phyloP scores from a whole-genome alignment of 345 rosid species.

The Citrus sp. region DNA sequence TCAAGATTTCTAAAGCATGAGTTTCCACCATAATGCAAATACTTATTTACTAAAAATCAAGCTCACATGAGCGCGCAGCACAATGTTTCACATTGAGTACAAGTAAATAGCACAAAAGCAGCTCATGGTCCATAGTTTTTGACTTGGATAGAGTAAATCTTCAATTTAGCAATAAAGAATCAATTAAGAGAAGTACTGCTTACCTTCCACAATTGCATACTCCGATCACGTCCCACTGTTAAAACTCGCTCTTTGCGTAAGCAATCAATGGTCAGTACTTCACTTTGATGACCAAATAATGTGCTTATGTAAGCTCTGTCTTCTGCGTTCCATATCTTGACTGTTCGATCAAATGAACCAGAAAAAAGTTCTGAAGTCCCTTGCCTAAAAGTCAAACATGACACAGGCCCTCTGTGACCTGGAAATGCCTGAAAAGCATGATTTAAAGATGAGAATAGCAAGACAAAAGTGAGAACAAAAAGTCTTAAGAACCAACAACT shows the following conservation, averaged over 20 bases:
- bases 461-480: conserved; percentile 1
- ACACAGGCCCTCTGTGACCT: conserved; percentile 85
- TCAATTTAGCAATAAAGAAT: background rate
- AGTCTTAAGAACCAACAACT: background rate
- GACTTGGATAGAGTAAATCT: background rate
- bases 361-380: conserved; percentile 88
- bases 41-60: conserved; percentile 16
- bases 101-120: background rate
- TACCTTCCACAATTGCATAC: conserved; percentile 70
- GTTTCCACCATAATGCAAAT: background rate
- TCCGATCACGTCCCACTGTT: conserved; percentile 85
- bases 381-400: conserved; percentile 81
- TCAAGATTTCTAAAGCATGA: background rate
- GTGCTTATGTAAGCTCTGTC: conserved; percentile 81
- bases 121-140: background rate
- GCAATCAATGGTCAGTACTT: conserved; percentile 67
- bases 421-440: conserved; percentile 69
- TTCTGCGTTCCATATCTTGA: conserved; percentile 87
- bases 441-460: conserved; percentile 15
- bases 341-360: conserved; percentile 95
- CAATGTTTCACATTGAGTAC: background rate
- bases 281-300: conserved; percentile 82
- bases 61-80: background rate
- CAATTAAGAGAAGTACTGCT: background rate
- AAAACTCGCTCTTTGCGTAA: conserved; percentile 76